These are phyloP conservation scores for Claviceps sp. DNA, from an alignment of 2,329 filamentous ascomycete genomes.

Conservation along the genomic window DNA sequence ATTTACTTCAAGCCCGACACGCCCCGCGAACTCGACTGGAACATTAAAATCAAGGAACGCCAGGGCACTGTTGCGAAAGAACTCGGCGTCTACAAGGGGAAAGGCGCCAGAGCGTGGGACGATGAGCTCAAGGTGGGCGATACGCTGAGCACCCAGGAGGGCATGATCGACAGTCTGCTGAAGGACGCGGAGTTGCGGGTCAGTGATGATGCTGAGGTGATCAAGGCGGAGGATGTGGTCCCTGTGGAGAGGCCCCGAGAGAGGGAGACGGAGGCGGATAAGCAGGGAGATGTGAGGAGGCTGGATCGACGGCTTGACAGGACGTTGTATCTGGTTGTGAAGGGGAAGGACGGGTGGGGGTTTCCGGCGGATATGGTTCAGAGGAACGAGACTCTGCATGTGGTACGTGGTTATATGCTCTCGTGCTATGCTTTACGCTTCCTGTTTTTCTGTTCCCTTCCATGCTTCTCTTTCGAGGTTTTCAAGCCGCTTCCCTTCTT, in stretches of 20 bases:
- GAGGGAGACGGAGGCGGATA: slow-evolving; percentile 66
- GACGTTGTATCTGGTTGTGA: slow-evolving; percentile 81
- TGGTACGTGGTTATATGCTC: slow-evolving; percentile 41
- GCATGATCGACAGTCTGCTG: slow-evolving; percentile 54
- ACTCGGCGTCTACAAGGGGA: slow-evolving; percentile 69
- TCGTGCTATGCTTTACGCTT: not conserved
- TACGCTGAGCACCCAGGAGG: slow-evolving; percentile 47
- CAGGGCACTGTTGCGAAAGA: slow-evolving; percentile 64
- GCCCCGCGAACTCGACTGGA: slow-evolving; percentile 75
- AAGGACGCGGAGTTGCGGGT: slow-evolving; percentile 58
- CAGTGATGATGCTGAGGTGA: slow-evolving; percentile 46
- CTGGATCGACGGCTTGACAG: slow-evolving; percentile 67
- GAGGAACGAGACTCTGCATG: slow-evolving; percentile 63
- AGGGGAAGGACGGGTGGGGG: slow-evolving; percentile 61
- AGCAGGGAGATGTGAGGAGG: slow-evolving; percentile 58
- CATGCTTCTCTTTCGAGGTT: not conserved
- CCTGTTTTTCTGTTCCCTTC: not conserved
- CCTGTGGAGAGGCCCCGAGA: slow-evolving; percentile 57
- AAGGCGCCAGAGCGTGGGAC: slow-evolving; percentile 64
- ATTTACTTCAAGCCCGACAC: slow-evolving; percentile 95
- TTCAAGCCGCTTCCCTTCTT: too few relatives aligned
- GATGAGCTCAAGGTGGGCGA: slow-evolving; percentile 78
- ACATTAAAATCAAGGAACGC: slow-evolving; percentile 67
- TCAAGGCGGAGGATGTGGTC: slow-evolving; percentile 44
- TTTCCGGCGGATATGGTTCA: slow-evolving; percentile 65